Base-by-base conservation (phyloP, 345 rosid species). In the Cardiospermum halicacabum region DNA sequence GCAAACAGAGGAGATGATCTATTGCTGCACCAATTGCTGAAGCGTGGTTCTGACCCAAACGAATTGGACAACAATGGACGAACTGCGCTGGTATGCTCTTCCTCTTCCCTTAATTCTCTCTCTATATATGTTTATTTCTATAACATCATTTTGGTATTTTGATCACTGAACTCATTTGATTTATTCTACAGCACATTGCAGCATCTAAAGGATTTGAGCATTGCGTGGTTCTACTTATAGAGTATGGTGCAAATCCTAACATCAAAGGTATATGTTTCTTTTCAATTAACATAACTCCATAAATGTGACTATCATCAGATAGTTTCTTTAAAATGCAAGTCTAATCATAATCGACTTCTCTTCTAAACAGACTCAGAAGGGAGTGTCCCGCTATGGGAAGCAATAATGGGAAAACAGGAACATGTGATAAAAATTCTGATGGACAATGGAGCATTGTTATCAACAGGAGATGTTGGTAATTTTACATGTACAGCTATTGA, bases 381-480 rank as follows among this genome's bases (percentile, higher is more conserved):
- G 43, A 88, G 62, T 49, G 84, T 92, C 25, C 89, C 98, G 0
- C 67, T 92, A 37, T 92, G 96, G 98, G 97, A 89, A 72, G 97
- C 98, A 62, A 71, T 92, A 50, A 32, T 66, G 57, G 93, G 89
- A 55, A 67, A 76, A 59, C 93, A 89, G 56, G 60, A 81, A 31
- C 57, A 62, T 1, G 77, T 83, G 53, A 62, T 77, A 11, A 82
- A 83, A 60, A 78, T 84, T 37, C 82, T 92, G 0, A 53, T 69
- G 3, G 87, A 89, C 47, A 92, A 86, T 34, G 92, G 93, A 0
- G 97, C 93, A 25, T 74, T 21, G 11, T 3, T 92, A 54, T 68
- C 76, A 58, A 28, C 73, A 1, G 96, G 87, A 11, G 80, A 84
- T 48, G 86, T 83, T 26, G 80, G 86, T 36, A 75, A 75, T 12